phyloP scores from a whole-genome alignment of 2,329 filamentous ascomycete genomes.

The Bisporella sp. region DNA sequence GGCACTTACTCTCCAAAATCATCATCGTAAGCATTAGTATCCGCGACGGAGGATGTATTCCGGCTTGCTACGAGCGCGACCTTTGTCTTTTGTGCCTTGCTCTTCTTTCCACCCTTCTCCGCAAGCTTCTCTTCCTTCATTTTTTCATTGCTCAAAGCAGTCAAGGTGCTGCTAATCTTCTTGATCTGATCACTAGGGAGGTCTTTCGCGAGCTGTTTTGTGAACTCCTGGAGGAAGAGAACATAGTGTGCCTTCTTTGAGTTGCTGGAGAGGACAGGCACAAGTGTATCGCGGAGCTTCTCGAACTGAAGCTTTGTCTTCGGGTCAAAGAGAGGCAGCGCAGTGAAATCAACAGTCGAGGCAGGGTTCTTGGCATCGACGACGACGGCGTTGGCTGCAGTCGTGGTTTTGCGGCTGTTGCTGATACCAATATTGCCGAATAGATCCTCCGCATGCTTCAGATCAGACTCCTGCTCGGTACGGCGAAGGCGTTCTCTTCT shows the following conservation, averaged over 20 bases:
- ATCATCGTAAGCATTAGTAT: constrained; percentile 74
- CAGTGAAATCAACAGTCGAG: constrained; percentile 72
- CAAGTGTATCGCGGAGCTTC: constrained; percentile 68
- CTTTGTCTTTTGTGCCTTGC: constrained; percentile 95
- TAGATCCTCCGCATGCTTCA: constrained; percentile 84
- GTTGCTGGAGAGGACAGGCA: constrained; percentile 68
- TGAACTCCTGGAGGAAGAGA: constrained; percentile 85
- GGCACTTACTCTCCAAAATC: constrained; percentile 77
- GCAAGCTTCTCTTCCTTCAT: constrained; percentile 96
- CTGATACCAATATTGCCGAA: constrained; percentile 69
- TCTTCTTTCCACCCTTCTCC: constrained; percentile 94
- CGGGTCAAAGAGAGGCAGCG: constrained; percentile 82
- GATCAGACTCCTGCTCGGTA: constrained; percentile 81
- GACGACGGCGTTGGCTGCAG: constrained; percentile 58
- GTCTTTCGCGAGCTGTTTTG: constrained; percentile 80
- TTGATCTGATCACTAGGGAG: constrained; percentile 91
- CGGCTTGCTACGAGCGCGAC: constrained; percentile 64
- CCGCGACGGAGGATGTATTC: constrained; percentile 49
- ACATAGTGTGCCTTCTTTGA: constrained; percentile 85
- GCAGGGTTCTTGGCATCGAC: constrained; percentile 66
- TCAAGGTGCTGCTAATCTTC: constrained; percentile 83
- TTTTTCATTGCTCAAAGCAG: constrained; percentile 93
- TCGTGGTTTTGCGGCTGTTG: constrained; percentile 59
- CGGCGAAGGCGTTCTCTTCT: constrained; percentile 67
- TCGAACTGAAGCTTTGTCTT: constrained; percentile 81